Conservation (phyloP, 768 basidiomycete species). For the Rhodosporidiobolus odoratus region DNA sequence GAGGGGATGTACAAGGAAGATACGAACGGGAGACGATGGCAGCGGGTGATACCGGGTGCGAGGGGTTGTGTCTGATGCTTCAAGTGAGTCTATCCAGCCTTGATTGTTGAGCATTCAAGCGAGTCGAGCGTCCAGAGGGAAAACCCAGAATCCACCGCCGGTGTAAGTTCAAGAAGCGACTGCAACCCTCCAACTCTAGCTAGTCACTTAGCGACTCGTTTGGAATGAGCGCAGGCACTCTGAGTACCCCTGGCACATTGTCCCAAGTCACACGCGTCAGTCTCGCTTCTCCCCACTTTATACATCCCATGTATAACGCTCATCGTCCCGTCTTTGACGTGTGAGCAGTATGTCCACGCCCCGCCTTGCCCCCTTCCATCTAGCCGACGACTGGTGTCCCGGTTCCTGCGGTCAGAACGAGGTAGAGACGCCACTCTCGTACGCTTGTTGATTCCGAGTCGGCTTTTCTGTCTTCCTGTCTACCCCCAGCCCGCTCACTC, state of each 20-base stretch:
- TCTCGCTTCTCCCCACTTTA: no score
- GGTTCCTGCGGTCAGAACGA: background rate
- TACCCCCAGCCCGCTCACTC: background rate
- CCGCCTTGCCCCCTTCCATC: background rate
- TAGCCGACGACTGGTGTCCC: background rate
- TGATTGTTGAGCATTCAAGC: background rate
- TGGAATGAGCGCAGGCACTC: no score
- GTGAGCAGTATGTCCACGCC: conserved; percentile 2
- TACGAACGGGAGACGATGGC: background rate
- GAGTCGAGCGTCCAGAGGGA: no score
- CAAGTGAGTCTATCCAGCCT: background rate
- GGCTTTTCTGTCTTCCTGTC: background rate
- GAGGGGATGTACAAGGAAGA: background rate
- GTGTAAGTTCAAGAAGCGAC: background rate
- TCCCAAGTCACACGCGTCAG: no score
- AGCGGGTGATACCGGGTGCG: background rate
- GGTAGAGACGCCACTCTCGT: conserved; percentile 7
- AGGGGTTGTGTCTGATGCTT: fast-evolving
- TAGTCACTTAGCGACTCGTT: no score
- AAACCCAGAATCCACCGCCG: background rate
- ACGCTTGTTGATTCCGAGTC: no score
- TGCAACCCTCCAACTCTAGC: no score
- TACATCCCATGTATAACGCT: no score
- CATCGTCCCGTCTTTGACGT: no score
- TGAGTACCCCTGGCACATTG: no score